These are phyloP conservation scores for Linnemannia zychae DNA, from an alignment of 192 early-diverging fungal genomes.

Conservation along the genomic window DNA sequence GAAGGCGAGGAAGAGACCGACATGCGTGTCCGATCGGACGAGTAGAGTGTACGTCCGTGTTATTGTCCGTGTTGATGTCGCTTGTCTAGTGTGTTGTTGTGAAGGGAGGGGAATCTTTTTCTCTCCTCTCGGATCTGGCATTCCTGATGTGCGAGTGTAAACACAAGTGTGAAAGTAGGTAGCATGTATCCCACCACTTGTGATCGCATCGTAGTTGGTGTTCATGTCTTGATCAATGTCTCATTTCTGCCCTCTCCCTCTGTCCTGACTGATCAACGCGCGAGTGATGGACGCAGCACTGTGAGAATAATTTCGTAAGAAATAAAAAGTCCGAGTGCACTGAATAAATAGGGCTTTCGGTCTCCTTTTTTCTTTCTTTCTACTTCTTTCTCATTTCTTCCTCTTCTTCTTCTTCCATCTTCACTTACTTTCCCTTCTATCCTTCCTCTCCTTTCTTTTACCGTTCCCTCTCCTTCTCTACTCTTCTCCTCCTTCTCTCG, in stretches of 20 bases:
- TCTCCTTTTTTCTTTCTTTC: not conserved
- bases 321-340: not conserved
- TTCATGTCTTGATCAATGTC: too few relatives aligned
- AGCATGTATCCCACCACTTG: too few relatives aligned
- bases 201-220: too few relatives aligned
- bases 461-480: too few relatives aligned
- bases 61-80: not conserved
- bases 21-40: not conserved
- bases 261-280: too few relatives aligned
- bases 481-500: not conserved
- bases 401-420: not conserved
- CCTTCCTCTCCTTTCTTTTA: not conserved
- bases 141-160: too few relatives aligned
- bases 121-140: not conserved
- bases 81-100: not conserved
- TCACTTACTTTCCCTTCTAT: not conserved
- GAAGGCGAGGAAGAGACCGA: not conserved
- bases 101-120: not conserved
- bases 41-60: not conserved
- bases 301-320: not conserved
- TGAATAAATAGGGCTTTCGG: not conserved
- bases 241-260: too few relatives aligned
- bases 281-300: not conserved
- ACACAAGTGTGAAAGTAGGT: too few relatives aligned
- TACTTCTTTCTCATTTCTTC: too few relatives aligned